Percentiles rank a stretch among this genome's conserved stretches.
Conservation (phyloP, 805 yeast genomes). For the Starmerella davenportii region DNA sequence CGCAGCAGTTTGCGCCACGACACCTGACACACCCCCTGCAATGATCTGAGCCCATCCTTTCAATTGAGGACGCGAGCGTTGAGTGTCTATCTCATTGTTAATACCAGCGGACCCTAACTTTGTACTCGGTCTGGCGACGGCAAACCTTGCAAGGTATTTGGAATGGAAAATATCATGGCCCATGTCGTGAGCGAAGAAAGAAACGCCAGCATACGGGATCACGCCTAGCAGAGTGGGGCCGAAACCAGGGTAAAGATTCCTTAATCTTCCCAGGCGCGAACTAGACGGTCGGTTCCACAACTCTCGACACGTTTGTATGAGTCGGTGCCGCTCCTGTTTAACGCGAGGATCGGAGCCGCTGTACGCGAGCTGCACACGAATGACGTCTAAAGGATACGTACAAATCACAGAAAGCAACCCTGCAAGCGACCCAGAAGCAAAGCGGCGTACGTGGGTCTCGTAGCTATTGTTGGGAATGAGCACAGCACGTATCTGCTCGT, state of each 20-base stretch:
- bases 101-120: background rate
- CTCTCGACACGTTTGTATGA: constrained; percentile 17
- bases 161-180: constrained; percentile 73
- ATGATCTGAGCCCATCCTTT: constrained; percentile 78
- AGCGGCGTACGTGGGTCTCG: constrained; percentile 67
- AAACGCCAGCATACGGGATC: constrained; percentile 96
- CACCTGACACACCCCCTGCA: constrained; percentile 94
- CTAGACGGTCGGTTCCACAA: constrained; percentile 17
- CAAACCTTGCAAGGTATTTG: constrained; percentile 33
- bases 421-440: constrained; percentile 76
- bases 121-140: too few relatives aligned
- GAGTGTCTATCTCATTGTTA: constrained; percentile 21
- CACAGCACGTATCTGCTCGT: constrained; percentile 71
- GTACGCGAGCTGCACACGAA: constrained; percentile 82
- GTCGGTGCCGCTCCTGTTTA: constrained; percentile 17
- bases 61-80: constrained; percentile 38
- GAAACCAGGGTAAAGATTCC: constrained; percentile 83
- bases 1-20: constrained; percentile 88
- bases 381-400: constrained; percentile 82
- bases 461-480: constrained; percentile 55
- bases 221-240: constrained; percentile 86
- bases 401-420: constrained; percentile 74
- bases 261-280: constrained; percentile 1
- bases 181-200: constrained; percentile 83
- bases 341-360: constrained; percentile 28